Conservation (phyloP, 352 stramenopile genomes). For the Phytophthora citrophthora region DNA sequence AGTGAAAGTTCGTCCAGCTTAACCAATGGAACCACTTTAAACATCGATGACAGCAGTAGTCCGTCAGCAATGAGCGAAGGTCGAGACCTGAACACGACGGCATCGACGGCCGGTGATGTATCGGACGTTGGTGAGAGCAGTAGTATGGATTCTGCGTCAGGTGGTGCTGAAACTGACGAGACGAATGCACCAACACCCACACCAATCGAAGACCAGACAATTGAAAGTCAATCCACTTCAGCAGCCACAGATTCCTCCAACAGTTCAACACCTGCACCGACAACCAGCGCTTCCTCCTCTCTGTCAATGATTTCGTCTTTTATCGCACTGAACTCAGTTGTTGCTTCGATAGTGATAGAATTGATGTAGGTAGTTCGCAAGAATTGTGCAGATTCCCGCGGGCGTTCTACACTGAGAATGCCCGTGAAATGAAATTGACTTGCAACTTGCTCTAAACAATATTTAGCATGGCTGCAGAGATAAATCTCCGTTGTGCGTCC, state of each 20-base stretch:
- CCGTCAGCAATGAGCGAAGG: conserved; percentile 16
- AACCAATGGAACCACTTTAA: conserved; percentile 1
- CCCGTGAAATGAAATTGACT: too few species aligned
- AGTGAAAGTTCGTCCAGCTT: conserved; percentile 2
- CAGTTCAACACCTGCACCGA: conserved; percentile 17
- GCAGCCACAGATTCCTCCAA: conserved; percentile 14
- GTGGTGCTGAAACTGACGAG: conserved; percentile 1
- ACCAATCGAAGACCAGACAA: conserved; percentile 17
- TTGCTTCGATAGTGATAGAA: conserved; percentile 6
- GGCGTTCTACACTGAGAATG: too few species aligned
- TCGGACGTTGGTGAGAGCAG: conserved; percentile 1
- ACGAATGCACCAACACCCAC: conserved; percentile 13
- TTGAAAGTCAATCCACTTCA: conserved; percentile 7
- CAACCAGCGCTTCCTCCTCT: conserved; percentile 4
- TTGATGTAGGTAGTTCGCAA: background rate
- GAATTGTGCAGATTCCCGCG: background rate
- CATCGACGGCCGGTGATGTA: background rate
- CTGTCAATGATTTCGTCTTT: background rate
- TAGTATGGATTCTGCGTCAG: conserved; percentile 3
- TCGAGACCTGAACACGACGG: conserved; percentile 19
- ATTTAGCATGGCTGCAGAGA: background rate
- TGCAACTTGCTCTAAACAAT: too few species aligned
- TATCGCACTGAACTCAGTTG: background rate
- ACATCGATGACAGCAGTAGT: conserved; percentile 8
- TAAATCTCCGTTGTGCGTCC: conserved; percentile 1